A percentile compares a stretch with the other conserved stretches of the same genome.
phyloP scores from a whole-genome alignment of 1,284 basidiomycete species.

The Ustilago cynodontis region DNA sequence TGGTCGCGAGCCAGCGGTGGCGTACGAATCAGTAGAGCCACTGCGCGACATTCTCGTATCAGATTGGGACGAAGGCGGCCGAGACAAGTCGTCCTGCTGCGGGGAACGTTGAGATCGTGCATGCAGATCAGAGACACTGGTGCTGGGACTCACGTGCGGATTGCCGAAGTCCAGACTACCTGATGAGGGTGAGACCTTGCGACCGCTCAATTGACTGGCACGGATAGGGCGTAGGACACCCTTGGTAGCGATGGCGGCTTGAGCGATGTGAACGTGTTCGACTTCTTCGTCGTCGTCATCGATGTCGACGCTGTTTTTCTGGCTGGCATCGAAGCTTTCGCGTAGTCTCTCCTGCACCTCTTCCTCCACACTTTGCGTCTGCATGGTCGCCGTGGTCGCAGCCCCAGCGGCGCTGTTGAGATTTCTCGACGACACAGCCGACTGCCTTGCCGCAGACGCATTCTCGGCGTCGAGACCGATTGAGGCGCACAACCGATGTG shows the following conservation, averaged over 20 bases:
- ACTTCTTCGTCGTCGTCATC: conserved; percentile 44
- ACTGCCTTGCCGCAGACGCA: not conserved
- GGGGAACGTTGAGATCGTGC: conserved; percentile 16
- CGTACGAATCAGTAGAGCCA: conserved; percentile 31
- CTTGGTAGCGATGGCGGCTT: conserved; percentile 43
- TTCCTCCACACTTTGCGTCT: conserved; percentile 3
- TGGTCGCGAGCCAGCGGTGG: conserved; percentile 20
- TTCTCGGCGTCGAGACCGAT: conserved; percentile 21
- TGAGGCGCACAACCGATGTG: conserved; percentile 25
- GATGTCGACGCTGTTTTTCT: conserved; percentile 1
- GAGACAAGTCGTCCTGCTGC: conserved; percentile 6
- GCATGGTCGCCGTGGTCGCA: not conserved
- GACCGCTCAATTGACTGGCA: conserved; percentile 34
- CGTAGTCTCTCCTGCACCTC: conserved; percentile 31
- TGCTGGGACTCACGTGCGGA: conserved; percentile 28
- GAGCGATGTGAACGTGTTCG: conserved; percentile 38
- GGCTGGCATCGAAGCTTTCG: conserved; percentile 21
- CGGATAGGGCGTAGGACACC: conserved; percentile 31
- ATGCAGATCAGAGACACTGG: conserved; percentile 23
- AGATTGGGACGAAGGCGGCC: conserved; percentile 22
- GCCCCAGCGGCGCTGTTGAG: not conserved
- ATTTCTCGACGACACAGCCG: not conserved
- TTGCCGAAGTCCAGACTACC: conserved; percentile 18
- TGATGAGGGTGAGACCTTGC: conserved; percentile 33
- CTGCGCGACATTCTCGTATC: conserved; percentile 25